A percentile compares a stretch with the other conserved stretches of the same genome.
These are phyloP conservation scores for Ogataea glucozyma DNA, from an alignment of 805 yeast species.

Conservation along the genomic window DNA sequence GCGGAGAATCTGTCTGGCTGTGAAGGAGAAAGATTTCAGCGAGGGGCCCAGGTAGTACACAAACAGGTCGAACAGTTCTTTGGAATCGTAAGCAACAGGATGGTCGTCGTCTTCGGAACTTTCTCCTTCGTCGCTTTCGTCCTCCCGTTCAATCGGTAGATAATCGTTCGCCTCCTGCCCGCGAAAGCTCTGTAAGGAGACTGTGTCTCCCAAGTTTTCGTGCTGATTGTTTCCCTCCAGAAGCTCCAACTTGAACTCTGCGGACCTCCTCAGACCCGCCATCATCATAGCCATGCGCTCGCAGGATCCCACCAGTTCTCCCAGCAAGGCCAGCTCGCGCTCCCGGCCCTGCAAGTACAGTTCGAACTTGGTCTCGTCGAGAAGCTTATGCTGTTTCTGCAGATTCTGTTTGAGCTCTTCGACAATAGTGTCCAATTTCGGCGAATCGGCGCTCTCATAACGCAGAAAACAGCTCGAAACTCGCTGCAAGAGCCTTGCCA, in stretches of 20 bases:
- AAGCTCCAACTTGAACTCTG: constrained; percentile 64
- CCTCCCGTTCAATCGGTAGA: too few relatives aligned
- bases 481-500: constrained; percentile 50
- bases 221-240: constrained; percentile 35
- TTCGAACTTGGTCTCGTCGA: constrained; percentile 67
- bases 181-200: constrained; percentile 17
- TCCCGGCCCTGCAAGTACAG: constrained; percentile 55
- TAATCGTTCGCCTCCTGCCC: background rate
- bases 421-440: constrained; percentile 40
- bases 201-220: constrained; percentile 9
- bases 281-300: constrained; percentile 54
- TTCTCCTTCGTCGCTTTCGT: background rate
- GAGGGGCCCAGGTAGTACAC: constrained; percentile 73
- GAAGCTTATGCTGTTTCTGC: constrained; percentile 37
- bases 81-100: constrained; percentile 2
- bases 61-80: constrained; percentile 63
- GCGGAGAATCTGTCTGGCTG: constrained; percentile 59
- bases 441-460: constrained; percentile 45
- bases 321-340: constrained; percentile 47
- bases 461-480: constrained; percentile 50
- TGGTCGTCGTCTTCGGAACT: constrained; percentile 28
- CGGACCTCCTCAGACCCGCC: constrained; percentile 67
- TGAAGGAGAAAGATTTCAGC: constrained; percentile 61
- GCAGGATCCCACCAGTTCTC: constrained; percentile 51
- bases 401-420: constrained; percentile 43